Evolutionary conservation across 2,329 filamentous ascomycete species (phyloP).

Genomic region (Neoarthrinium moseri): DNA sequence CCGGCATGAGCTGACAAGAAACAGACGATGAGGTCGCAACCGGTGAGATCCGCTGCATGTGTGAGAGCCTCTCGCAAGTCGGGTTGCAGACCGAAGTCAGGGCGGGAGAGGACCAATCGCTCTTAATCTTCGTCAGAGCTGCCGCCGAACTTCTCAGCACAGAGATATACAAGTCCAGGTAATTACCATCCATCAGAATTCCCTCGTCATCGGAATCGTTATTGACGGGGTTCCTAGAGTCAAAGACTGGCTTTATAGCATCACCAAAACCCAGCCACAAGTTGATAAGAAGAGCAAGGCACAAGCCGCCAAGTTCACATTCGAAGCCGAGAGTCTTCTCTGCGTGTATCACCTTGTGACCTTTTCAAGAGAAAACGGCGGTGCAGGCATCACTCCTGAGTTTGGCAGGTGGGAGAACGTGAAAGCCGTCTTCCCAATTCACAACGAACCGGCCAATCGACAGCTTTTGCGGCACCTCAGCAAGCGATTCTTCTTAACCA

Average conservation of each 20-base stretch:
- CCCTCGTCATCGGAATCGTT: background rate
- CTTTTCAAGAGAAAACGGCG: constrained; percentile 56
- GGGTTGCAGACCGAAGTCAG: constrained; percentile 72
- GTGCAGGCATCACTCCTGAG: constrained; percentile 60
- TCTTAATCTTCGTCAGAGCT: constrained; percentile 66
- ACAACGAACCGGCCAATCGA: constrained; percentile 57
- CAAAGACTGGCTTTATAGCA: constrained; percentile 73
- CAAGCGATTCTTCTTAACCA: constrained; percentile 47
- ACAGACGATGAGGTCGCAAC: constrained; percentile 52
- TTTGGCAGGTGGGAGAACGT: constrained; percentile 60
- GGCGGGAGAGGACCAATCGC: constrained; percentile 63
- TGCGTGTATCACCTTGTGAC: constrained; percentile 68
- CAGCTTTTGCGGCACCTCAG: constrained; percentile 57
- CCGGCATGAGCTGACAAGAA: background rate
- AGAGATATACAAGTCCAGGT: constrained; percentile 68
- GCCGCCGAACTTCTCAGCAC: constrained; percentile 62
- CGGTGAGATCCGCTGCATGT: constrained; percentile 54
- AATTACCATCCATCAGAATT: constrained; percentile 7
- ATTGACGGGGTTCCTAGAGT: constrained; percentile 44
- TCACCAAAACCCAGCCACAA: constrained; percentile 62
- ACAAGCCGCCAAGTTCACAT: constrained; percentile 40
- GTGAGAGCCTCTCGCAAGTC: constrained; percentile 58
- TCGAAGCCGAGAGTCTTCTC: constrained; percentile 67
- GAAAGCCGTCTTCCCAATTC: constrained; percentile 60
- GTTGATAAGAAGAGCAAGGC: constrained; percentile 45